A percentile compares a stretch with the other conserved stretches of the same genome.
These are phyloP conservation scores for Penicillium sclerotiorum DNA, from an alignment of 2,329 filamentous ascomycete genomes.

Conservation along the genomic window DNA sequence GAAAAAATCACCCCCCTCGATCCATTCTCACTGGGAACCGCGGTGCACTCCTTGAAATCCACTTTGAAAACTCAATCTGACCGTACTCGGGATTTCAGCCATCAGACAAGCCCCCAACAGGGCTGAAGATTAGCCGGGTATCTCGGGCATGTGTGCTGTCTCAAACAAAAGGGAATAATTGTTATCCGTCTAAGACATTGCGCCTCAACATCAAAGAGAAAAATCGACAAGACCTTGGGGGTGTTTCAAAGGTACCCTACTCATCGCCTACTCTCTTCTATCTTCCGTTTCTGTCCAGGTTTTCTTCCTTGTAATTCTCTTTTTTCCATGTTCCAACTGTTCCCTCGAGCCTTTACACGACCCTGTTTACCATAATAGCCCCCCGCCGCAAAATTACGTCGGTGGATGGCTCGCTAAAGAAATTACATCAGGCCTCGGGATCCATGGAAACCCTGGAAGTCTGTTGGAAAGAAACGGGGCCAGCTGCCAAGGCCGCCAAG, in stretches of 20 bases:
- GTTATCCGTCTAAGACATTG: no score
- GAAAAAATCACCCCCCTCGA: neutral
- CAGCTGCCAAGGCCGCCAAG: slow-evolving; percentile 9
- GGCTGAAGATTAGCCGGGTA: slow-evolving; percentile 17
- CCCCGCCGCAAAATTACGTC: slow-evolving; percentile 5
- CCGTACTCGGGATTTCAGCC: slow-evolving; percentile 6
- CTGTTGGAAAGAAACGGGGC: slow-evolving; percentile 12
- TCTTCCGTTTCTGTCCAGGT: neutral
- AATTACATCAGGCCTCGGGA: slow-evolving; percentile 3
- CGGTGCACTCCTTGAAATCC: neutral
- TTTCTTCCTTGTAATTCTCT: neutral
- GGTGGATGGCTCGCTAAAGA: neutral
- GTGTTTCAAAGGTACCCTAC: no score
- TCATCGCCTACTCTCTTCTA: no score
- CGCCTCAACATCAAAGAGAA: no score
- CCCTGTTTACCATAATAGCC: neutral
- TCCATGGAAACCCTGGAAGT: slow-evolving; percentile 16
- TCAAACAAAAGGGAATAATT: slow-evolving; percentile 4
- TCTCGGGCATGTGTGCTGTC: slow-evolving; percentile 14
- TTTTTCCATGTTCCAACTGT: neutral
- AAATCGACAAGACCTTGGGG: no score
- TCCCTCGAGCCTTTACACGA: neutral
- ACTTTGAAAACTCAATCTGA: slow-evolving; percentile 13
- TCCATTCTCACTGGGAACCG: neutral
- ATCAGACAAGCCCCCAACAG: slow-evolving; percentile 7